Base-by-base conservation (phyloP, 768 basidiomycete genomes). In the Boletus speciosus region DNA sequence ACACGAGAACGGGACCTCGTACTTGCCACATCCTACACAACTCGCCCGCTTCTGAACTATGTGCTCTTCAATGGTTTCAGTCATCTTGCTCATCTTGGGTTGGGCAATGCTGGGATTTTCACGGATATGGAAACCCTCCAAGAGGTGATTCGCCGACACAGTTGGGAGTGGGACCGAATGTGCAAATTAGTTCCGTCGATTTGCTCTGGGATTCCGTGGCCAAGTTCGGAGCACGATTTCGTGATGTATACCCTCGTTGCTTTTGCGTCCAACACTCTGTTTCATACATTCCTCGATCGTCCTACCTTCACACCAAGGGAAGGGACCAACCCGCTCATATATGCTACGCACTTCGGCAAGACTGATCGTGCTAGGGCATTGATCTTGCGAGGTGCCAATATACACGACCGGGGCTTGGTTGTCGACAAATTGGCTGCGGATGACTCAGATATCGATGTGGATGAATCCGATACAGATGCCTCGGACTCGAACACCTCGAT, bases 311-410 rank as follows among this genome's bases (percentile, higher is more conserved):
- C 6, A 10, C 5, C 40, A 9, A 42, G n/a, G 44, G 40, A 35
- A 2, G 35, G 50, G 10, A 55, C 36, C 1, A 60, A 61, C 16
- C 59, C 59, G 0, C 58, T 61, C 1, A 36, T 61, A 25, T 60
- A 61, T 19, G 57, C 57, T 6, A 40, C 40, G 1, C 36, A 29
- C 6, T 47, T 60, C 8, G 47, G 39, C 7, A 55, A 52, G 34
- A 46, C 23, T 1, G 38, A 16, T 0, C 50, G 47, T 42, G 52
- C 53, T 9, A 29, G 21, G n/a, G 10, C 23, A 4, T 2, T 61
- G 39, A 35, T 61, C 14, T 49, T 9, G 2, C 46, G 19, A 3
- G 46, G 47, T 21, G 39, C 29, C 8, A 1, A 39, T 21, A 19
- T 60, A 3, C 45, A 60, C 6, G 15, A 21, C 5, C 38, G 1